phyloP scores from a whole-genome alignment of 169 alveolate genomes.

The Gregarina niphandrodes region DNA sequence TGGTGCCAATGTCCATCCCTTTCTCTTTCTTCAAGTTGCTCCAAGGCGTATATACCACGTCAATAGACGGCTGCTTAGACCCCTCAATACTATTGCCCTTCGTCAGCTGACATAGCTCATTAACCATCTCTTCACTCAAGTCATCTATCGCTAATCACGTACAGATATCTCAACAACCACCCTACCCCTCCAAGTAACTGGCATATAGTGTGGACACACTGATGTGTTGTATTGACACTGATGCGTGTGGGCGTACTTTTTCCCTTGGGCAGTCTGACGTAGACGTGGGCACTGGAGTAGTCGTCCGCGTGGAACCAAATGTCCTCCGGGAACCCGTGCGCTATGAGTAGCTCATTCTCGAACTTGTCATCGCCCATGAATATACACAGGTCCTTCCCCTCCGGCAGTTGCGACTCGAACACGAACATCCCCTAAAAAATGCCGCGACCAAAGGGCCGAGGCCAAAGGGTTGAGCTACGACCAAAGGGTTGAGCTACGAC shows the following conservation, averaged over 20 bases:
- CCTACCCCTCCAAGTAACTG: no score
- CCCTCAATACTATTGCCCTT: slow-evolving; percentile 26
- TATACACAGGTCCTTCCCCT: no score
- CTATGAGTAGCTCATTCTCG: slow-evolving; percentile 50
- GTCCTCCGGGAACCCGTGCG: slow-evolving; percentile 44
- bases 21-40: slow-evolving; percentile 31
- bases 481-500: no score
- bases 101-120: slow-evolving; percentile 30
- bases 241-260: no score
- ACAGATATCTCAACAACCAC: no score
- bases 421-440: no score
- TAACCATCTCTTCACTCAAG: slow-evolving; percentile 19
- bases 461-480: no score
- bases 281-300: slow-evolving; percentile 49
- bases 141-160: slow-evolving; percentile 26
- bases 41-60: slow-evolving; percentile 44
- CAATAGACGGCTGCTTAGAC: slow-evolving; percentile 22
- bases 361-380: slow-evolving; percentile 54
- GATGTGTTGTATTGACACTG: no score
- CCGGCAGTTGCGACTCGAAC: no score
- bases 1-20: slow-evolving; percentile 47
- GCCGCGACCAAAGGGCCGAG: no score
- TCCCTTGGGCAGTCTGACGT: slow-evolving; percentile 34
- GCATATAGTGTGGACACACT: no score
- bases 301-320: slow-evolving; percentile 56